phyloP scores from a whole-genome alignment of 768 basidiomycete genomes.

The Myochromella boudieri region DNA sequence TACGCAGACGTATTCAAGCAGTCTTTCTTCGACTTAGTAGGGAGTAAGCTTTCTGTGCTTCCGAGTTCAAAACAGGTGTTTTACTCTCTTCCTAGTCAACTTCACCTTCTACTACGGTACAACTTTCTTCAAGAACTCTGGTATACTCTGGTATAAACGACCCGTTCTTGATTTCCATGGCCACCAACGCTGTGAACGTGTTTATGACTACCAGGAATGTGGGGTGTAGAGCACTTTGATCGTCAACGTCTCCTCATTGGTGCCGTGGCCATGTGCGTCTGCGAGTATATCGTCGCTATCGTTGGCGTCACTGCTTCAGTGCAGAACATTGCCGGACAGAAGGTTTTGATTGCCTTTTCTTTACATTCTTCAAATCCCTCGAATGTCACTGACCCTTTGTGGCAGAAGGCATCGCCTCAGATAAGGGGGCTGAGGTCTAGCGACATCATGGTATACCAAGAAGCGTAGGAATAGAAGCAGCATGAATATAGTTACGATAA shows the following conservation, averaged over 20 bases:
- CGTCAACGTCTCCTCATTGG: slow-evolving; percentile 80
- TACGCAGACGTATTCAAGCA: no score
- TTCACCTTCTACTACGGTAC: slow-evolving; percentile 76
- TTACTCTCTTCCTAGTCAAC: slow-evolving; percentile 39
- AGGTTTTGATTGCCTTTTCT: slow-evolving; percentile 46
- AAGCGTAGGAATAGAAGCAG: no score
- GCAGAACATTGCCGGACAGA: slow-evolving; percentile 48
- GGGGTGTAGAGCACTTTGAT: slow-evolving; percentile 78
- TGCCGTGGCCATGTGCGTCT: slow-evolving; percentile 81
- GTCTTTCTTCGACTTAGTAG: no score
- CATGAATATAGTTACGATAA: no score
- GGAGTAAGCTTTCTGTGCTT: slow-evolving; percentile 34
- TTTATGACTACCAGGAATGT: slow-evolving; percentile 85
- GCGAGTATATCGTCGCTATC: slow-evolving; percentile 76
- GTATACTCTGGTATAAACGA: slow-evolving; percentile 53
- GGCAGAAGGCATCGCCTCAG: slow-evolving; percentile 15
- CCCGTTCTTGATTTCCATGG: slow-evolving; percentile 61
- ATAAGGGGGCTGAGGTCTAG: slow-evolving; percentile 11
- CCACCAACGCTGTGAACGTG: slow-evolving; percentile 75
- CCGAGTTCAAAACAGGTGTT: not conserved
- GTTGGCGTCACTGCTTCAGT: slow-evolving; percentile 52
- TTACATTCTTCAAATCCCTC: slow-evolving; percentile 69
- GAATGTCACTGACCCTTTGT: slow-evolving; percentile 37
- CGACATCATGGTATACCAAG: no score
- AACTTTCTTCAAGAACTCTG: slow-evolving; percentile 64